These are phyloP conservation scores for Amanita jacksonii DNA, from an alignment of 768 basidiomycete species.

Conservation along the genomic window DNA sequence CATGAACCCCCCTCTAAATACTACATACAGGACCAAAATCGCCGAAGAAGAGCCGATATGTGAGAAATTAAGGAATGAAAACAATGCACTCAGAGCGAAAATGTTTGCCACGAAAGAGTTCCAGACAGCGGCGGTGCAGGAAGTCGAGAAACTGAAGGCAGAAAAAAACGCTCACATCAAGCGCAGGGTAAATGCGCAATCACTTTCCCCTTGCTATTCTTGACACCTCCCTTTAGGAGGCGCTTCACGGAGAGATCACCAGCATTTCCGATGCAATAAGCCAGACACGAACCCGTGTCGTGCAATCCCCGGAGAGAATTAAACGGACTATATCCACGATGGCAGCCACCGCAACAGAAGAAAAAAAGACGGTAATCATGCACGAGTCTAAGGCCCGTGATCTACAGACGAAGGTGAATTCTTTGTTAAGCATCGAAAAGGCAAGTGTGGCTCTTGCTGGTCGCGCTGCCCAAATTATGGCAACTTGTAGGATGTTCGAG, in stretches of 20 bases:
- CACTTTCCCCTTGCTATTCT: background rate
- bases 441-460: constrained; percentile 23
- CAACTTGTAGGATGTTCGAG: constrained; percentile 49
- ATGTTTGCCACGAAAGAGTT: constrained; percentile 64
- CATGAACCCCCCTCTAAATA: constrained; percentile 1
- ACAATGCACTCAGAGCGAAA: constrained; percentile 47
- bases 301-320: constrained; percentile 87
- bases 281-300: constrained; percentile 65
- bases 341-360: constrained; percentile 54
- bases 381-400: constrained; percentile 73
- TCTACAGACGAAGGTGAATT: constrained; percentile 63
- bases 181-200: constrained; percentile 40
- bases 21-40: constrained; percentile 40
- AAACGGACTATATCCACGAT: constrained; percentile 76
- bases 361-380: constrained; percentile 54
- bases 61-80: constrained; percentile 49
- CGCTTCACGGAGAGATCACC: constrained; percentile 49
- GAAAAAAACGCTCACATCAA: constrained; percentile 57
- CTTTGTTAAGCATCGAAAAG: constrained; percentile 67
- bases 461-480: constrained; percentile 6
- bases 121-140: constrained; percentile 48
- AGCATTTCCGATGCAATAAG: constrained; percentile 50
- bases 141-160: constrained; percentile 62
- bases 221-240: constrained; percentile 33
- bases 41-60: constrained; percentile 64